Percentiles rank a stretch among this genome's conserved stretches.
Evolutionary conservation across 2,329 filamentous ascomycete genomes (phyloP).

Genomic region (Xylogone sp.): DNA sequence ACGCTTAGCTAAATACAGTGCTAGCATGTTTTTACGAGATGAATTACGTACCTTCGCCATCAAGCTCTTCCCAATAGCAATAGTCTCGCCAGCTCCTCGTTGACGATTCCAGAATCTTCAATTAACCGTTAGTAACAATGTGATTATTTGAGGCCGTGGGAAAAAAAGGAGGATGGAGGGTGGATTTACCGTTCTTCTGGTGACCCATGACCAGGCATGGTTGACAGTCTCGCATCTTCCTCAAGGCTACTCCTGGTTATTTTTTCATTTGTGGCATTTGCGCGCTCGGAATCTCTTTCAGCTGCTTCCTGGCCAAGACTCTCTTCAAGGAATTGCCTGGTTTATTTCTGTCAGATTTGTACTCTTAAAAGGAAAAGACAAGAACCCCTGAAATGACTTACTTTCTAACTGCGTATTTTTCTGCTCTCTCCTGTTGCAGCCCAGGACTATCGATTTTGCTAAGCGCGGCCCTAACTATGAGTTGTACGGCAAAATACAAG

Average conservation of each 20-base stretch:
- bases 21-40: no score
- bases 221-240: conserved; percentile 54
- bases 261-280: conserved; percentile 46
- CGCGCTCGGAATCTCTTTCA: conserved; percentile 43
- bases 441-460: conserved; percentile 81
- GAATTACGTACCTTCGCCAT: conserved; percentile 42
- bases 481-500: conserved; percentile 75
- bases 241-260: conserved; percentile 64
- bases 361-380: no score
- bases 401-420: conserved; percentile 78
- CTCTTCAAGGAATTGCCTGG: conserved; percentile 55
- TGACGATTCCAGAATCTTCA: conserved; percentile 60
- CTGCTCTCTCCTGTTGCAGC: conserved; percentile 76
- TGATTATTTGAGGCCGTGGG: background rate
- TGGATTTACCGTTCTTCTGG: conserved; percentile 43
- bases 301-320: conserved; percentile 57
- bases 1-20: background rate
- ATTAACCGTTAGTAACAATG: conserved; percentile 16
- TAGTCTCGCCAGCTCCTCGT: conserved; percentile 52
- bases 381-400: no score
- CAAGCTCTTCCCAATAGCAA: conserved; percentile 50
- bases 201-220: conserved; percentile 43
- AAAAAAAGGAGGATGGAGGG: conserved; percentile 30
- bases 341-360: conserved; percentile 5
- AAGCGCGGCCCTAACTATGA: conserved; percentile 68